These are phyloP conservation scores for Stenocarpella maydis DNA, from an alignment of 2,329 filamentous ascomycete genomes.

Conservation along the genomic window DNA sequence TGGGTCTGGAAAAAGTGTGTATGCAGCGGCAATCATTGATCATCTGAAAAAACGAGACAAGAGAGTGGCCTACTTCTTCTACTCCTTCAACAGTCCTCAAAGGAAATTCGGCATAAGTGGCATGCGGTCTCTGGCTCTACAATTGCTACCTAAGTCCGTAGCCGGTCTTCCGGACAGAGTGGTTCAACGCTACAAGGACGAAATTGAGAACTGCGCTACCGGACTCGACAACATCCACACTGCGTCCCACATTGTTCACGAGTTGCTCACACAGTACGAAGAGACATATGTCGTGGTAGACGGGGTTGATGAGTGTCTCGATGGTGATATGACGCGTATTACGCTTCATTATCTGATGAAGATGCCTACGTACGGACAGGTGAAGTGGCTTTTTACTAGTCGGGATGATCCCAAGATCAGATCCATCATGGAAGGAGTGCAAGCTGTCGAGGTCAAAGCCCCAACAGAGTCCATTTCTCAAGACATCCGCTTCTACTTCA, in stretches of 20 bases:
- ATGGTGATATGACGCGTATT: neutral
- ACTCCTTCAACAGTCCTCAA: slow-evolving; percentile 4
- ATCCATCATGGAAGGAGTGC: neutral
- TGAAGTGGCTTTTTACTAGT: neutral
- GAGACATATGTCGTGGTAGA: neutral
- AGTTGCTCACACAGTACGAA: neutral
- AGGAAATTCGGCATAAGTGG: neutral
- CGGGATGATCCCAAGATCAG: neutral
- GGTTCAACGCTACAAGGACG: neutral
- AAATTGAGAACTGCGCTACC: neutral
- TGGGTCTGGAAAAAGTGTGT: neutral
- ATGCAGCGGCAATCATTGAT: neutral
- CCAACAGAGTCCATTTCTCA: neutral
- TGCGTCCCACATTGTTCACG: neutral
- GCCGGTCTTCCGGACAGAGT: neutral
- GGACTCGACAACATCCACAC: neutral
- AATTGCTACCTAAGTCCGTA: neutral
- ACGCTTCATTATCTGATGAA: neutral
- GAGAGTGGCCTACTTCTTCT: neutral
- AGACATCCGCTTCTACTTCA: neutral
- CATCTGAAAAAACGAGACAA: neutral
- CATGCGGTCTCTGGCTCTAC: neutral
- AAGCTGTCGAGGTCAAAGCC: neutral
- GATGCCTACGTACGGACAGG: neutral
- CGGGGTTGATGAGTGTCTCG: neutral